phyloP scores from a whole-genome alignment of 305 asterid genomes.

The Fraxinus paxiana region DNA sequence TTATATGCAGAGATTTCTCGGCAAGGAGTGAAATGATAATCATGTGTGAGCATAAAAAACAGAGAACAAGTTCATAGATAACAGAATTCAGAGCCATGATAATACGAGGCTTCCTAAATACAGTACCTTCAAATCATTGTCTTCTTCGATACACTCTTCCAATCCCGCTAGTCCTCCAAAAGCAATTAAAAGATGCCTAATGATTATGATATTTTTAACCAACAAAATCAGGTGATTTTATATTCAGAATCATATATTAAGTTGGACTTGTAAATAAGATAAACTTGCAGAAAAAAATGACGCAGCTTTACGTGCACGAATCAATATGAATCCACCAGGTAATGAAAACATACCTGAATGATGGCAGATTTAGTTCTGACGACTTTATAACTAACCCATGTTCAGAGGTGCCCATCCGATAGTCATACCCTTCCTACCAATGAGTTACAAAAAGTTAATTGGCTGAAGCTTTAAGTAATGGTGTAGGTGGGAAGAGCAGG shows the following conservation, averaged over 20 bases:
- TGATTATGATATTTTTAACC: not conserved
- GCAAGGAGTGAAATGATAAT: not conserved
- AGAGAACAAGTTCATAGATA: not conserved
- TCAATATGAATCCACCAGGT: not conserved
- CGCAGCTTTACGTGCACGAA: not conserved
- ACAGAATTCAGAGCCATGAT: not conserved
- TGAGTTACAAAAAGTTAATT: not conserved
- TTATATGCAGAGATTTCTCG: not conserved
- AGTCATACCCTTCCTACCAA: constrained; percentile 83
- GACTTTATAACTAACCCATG: constrained; percentile 65
- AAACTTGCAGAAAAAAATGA: not conserved
- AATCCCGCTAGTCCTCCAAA: constrained; percentile 98
- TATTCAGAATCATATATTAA: not conserved
- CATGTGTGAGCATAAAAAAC: not conserved
- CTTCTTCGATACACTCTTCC: constrained; percentile 93
- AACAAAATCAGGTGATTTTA: not conserved
- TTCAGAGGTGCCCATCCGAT: constrained; percentile 85
- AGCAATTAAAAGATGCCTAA: constrained; percentile 87
- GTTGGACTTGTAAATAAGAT: not conserved
- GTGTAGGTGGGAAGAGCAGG: not conserved
- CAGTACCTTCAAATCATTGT: constrained; percentile 58
- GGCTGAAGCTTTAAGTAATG: not conserved
- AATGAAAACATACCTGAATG: constrained; percentile 49
- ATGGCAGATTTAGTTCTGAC: constrained; percentile 65
- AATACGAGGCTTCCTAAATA: not conserved